Evolutionary conservation across 495 filamentous ascomycete genomes (phyloP), one percentile per base, ranked within the genome.

Genomic region (Geoglossum glabrum): DNA sequence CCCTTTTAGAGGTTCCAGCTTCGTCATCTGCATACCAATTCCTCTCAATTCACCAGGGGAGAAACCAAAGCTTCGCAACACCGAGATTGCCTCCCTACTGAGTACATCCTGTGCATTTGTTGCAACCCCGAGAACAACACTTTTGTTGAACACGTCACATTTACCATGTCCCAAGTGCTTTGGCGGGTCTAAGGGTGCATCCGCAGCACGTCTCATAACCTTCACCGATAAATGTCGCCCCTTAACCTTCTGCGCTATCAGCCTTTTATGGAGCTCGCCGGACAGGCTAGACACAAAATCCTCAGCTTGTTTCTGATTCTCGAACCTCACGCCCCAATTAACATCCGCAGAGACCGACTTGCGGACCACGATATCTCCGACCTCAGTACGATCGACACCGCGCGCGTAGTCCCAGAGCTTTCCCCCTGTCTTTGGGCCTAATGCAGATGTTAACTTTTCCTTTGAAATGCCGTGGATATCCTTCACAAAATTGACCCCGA

Each of bases 271-370:
- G 23, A 97, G 69, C 64, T 97, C 92, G 51, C 82, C 81, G 60
- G 83, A 87, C 1, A 98, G 69, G 59, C 85, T 87, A 55, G 77
- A 73, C 28, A 97, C 73, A 64, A 98, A 98, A 55, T 88, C 84
- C 46, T 97, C 92, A 0, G 86, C 87, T 67, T 98, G 90, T 7
- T 78, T 79, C 59, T 95, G 87, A 50, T 77, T 92, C 57, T 86
- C 80, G 63, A 98, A 98, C 30, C 92, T 81, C 55, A 98, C 92
- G 1, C 92, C 92, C 93, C 93, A 98, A 63, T 95, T 98, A 59
- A 98, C 87, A 60, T 97, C 90, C 0, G 90, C 90, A 1, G 90
- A 95, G 13, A 97, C 86, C 0, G 90, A 95, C 65, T 96, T 95
- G 34, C 92, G 79, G 13, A 78, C 65, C 0, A 78, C 74, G 65